These are phyloP conservation scores for Tricholoma hemisulphureum DNA, from an alignment of 768 basidiomycete species.

Conservation along the genomic window DNA sequence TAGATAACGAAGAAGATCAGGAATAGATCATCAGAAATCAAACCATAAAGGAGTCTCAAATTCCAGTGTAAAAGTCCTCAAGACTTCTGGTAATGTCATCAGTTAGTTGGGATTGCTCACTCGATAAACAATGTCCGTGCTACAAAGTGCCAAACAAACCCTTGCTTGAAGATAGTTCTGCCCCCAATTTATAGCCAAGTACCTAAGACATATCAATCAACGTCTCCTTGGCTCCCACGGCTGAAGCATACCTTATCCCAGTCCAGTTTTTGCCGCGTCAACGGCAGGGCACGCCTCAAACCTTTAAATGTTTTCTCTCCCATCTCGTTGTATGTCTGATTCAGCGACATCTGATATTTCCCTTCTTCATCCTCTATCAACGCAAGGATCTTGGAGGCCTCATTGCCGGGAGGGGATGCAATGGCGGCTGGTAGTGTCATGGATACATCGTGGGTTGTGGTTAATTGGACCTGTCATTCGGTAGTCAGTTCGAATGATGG, in stretches of 20 bases:
- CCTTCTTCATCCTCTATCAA: constrained; percentile 79
- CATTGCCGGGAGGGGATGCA: constrained; percentile 45
- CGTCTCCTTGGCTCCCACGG: neutral
- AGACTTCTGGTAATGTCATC: neutral
- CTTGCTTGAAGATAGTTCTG: constrained; percentile 70
- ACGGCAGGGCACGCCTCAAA: constrained; percentile 83
- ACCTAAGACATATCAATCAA: constrained; percentile 31
- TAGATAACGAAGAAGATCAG: no score
- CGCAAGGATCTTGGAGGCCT: constrained; percentile 73
- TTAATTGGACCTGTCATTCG: constrained; percentile 76
- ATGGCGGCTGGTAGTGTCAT: constrained; percentile 63
- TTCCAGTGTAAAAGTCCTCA: neutral
- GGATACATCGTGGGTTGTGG: constrained; percentile 66
- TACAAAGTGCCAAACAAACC: constrained; percentile 43
- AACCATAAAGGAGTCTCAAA: neutral
- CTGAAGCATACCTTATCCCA: constrained; percentile 80
- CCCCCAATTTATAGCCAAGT: constrained; percentile 69
- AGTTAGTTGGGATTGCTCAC: neutral
- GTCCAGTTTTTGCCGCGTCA: constrained; percentile 91
- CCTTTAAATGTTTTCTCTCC: constrained; percentile 93
- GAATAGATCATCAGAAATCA: neutral
- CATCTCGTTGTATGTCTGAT: constrained; percentile 84
- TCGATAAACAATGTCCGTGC: constrained; percentile 3
- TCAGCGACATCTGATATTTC: constrained; percentile 75
- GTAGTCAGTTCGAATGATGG: neutral